Base-by-base conservation (phyloP, 1,284 basidiomycete genomes). In the Cutaneotrichosporon mucoides region DNA sequence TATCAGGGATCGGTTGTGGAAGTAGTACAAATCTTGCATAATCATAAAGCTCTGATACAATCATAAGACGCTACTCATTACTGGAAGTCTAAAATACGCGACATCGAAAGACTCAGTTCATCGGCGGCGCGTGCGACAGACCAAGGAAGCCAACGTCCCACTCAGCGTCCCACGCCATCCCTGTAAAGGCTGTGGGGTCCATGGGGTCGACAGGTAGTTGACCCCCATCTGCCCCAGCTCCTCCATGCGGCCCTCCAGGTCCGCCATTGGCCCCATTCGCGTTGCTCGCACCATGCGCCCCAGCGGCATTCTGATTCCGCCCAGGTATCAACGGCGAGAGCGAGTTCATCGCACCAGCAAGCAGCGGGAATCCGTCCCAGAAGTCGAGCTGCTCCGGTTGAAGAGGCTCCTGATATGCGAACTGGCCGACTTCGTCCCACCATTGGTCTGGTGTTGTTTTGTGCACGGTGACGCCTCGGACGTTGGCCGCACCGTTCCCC, bases 371-470 rank as follows among this genome's bases (percentile, higher is more conserved):
- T 5, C 61, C 61, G 44, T 63, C 59, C 64, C 64, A 66, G 55
- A 66, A 66, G 44, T 60, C 55, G 10, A 57, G 52, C n/a, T 63
- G 52, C n/a, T 60, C 58, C 6, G 62, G 55, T 41, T 60, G 56
- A 13, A 59, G 37, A 36, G 62, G 59, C 40, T 63, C 61, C 33
- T 59, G 58, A 47, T 65, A 60, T 3, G 60, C 57, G 24, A 60
- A 59, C 40, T 65, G 64, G 4, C 64, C 63, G 46, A 57, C 52
- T 4, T 46, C n/a, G 16, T 66, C 61, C 64, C 64, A 66, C 59
- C 61, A 63, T 43, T 59, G 53, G 15, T 66, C 64, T 1, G 64
- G 61, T 4, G 61, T 56, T 4, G 61, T 60, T 44, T 64, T 64
- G 12, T 53, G 56, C 38, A 40, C 35, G 58, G 51, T 13, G 33